Percentiles rank a stretch among this genome's conserved stretches.
Evolutionary conservation across 2,329 filamentous ascomycete genomes (phyloP).

Genomic region (Fusarium tupiense): DNA sequence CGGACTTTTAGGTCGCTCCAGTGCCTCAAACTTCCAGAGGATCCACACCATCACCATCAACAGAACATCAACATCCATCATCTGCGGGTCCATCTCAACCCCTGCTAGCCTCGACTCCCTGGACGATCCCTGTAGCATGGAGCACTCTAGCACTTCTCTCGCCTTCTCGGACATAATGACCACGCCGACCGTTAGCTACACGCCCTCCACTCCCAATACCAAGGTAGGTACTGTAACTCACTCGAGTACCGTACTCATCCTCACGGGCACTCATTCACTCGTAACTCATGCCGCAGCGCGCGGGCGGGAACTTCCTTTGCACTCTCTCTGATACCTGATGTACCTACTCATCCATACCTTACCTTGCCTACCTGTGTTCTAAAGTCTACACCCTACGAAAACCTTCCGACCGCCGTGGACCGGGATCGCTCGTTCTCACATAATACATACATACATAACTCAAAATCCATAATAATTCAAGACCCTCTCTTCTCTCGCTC

Average conservation of each 20-base stretch:
- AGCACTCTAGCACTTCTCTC: constrained; percentile 28
- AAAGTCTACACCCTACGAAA: constrained; percentile 26
- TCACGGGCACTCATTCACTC: not conserved
- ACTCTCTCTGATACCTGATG: not conserved
- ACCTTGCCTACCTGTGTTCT: not conserved
- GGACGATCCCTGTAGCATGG: constrained; percentile 26
- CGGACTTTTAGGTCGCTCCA: constrained; percentile 34
- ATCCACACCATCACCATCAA: constrained; percentile 36
- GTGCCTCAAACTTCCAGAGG: constrained; percentile 3
- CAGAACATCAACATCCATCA: constrained; percentile 23
- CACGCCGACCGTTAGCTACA: constrained; percentile 47
- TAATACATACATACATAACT: constrained; percentile 37
- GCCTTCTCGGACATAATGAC: constrained; percentile 55
- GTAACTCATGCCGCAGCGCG: constrained; percentile 2
- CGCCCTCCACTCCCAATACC: constrained; percentile 11
- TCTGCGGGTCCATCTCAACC: constrained; percentile 12
- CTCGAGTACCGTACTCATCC: not conserved
- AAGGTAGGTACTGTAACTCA: not conserved
- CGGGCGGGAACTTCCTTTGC: constrained; percentile 32
- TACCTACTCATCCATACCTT: not conserved
- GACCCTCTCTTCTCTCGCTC: constrained; percentile 5
- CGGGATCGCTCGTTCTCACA: constrained; percentile 38
- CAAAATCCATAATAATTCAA: constrained; percentile 27
- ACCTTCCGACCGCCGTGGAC: constrained; percentile 39
- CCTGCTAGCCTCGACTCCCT: constrained; percentile 21